Conservation (phyloP, 177 flowering plant species). For the Vitis hybrid region DNA sequence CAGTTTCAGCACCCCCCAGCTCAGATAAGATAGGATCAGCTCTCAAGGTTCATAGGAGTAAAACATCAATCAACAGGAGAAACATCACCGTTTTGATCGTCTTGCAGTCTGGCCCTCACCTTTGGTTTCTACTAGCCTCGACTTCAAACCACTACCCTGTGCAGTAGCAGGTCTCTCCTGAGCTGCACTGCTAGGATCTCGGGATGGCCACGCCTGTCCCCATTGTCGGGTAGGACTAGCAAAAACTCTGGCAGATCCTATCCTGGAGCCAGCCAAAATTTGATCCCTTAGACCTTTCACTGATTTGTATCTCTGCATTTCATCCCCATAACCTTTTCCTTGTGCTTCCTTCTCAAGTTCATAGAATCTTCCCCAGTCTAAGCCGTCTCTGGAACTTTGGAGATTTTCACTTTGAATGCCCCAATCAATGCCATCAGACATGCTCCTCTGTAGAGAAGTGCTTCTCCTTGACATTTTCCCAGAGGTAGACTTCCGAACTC, state of each 20-base stretch:
- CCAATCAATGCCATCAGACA: constrained; percentile 70
- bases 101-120: constrained; percentile 35
- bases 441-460: constrained; percentile 53
- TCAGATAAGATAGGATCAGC: neutral
- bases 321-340: constrained; percentile 42
- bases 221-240: constrained; percentile 51
- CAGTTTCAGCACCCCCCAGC: neutral
- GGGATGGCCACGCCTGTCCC: constrained; percentile 42
- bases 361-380: constrained; percentile 36
- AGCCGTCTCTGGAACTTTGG: constrained; percentile 27
- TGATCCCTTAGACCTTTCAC: constrained; percentile 58
- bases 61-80: neutral
- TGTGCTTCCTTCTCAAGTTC: constrained; percentile 36
- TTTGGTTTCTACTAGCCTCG: constrained; percentile 33
- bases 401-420: constrained; percentile 28
- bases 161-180: constrained; percentile 39
- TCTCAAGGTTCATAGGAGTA: neutral
- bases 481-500: constrained; percentile 53
- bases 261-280: constrained; percentile 41
- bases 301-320: constrained; percentile 44
- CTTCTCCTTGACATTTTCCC: constrained; percentile 42
- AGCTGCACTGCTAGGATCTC: constrained; percentile 30
- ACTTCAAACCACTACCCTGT: constrained; percentile 43
- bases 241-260: constrained; percentile 35
- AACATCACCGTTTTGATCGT: constrained; percentile 31